Conservation (phyloP, 352 stramenopile species). For the Globisporangium camurandrum region DNA sequence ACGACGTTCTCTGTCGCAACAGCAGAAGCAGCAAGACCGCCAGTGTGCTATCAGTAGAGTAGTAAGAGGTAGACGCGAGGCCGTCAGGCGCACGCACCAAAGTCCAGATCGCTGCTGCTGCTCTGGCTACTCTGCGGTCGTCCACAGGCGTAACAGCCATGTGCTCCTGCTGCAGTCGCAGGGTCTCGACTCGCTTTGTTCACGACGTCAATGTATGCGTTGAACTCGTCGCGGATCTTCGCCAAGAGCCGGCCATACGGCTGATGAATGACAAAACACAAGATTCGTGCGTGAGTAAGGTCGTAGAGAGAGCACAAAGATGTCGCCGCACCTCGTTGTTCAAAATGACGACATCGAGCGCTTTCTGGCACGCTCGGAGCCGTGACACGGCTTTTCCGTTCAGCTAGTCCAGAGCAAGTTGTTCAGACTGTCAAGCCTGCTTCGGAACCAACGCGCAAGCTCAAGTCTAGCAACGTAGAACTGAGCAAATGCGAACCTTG, state of each 20-base stretch:
- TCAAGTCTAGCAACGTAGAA: too few species aligned
- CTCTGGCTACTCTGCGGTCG: constrained; percentile 8
- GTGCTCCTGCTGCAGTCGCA: background rate
- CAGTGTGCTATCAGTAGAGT: background rate
- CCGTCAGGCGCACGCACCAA: constrained; percentile 6
- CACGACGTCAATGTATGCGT: constrained; percentile 30
- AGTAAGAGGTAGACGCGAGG: background rate
- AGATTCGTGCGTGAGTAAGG: too few species aligned
- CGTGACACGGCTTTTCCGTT: constrained; percentile 44
- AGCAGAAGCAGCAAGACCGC: background rate
- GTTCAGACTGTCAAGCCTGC: too few species aligned
- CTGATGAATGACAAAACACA: constrained; percentile 14
- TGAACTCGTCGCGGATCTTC: constrained; percentile 59
- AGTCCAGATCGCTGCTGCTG: constrained; percentile 15
- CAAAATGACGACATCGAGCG: constrained; percentile 42
- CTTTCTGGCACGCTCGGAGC: constrained; percentile 38
- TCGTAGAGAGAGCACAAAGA: too few species aligned
- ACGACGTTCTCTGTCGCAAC: constrained; percentile 28
- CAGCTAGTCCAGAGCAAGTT: too few species aligned
- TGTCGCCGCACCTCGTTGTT: constrained; percentile 40
- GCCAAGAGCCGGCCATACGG: constrained; percentile 41
- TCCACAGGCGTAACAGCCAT: background rate
- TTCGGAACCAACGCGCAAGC: too few species aligned
- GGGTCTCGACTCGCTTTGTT: constrained; percentile 13
- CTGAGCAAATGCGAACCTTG: too few species aligned